phyloP scores from a whole-genome alignment of 2,329 filamentous ascomycete species.

The Orbilia javanica region DNA sequence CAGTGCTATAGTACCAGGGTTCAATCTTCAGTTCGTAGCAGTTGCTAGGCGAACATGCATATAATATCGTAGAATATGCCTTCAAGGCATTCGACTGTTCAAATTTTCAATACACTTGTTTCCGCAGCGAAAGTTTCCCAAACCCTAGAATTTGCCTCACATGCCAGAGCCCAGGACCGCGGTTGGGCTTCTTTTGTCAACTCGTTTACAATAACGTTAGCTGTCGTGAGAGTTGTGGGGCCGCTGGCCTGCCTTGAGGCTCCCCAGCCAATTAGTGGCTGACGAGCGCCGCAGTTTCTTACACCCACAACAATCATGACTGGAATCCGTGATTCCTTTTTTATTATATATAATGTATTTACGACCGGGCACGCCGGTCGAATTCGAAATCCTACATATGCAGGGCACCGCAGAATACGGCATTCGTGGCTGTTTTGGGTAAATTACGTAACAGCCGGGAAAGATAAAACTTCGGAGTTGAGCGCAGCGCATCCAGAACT shows the following conservation, averaged over 20 bases:
- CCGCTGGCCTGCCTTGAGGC: conserved; percentile 4
- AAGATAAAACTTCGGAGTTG: conserved; percentile 12
- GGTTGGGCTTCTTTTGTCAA: conserved; percentile 4
- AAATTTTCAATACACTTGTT: neutral
- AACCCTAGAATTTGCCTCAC: neutral
- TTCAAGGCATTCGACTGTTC: conserved; percentile 1
- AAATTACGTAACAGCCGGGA: conserved; percentile 18
- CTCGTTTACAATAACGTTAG: conserved; percentile 3
- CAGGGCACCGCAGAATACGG: neutral
- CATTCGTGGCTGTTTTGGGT: neutral
- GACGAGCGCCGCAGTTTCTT: neutral
- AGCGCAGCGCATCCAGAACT: neutral
- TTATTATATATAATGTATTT: conserved; percentile 8
- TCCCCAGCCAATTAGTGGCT: conserved; percentile 13
- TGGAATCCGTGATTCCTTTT: neutral
- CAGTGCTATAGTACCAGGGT: neutral
- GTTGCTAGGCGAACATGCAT: conserved; percentile 1
- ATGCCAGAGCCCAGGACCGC: conserved; percentile 2
- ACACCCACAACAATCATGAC: neutral
- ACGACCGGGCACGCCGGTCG: conserved; percentile 11
- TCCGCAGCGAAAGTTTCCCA: neutral
- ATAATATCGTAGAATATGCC: neutral
- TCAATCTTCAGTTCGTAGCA: neutral
- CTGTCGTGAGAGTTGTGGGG: neutral
- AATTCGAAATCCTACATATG: neutral